Percentiles rank a stretch among this genome's conserved stretches.
phyloP scores from a whole-genome alignment of 1,284 basidiomycete species.

The Rhodotorula sp. region DNA sequence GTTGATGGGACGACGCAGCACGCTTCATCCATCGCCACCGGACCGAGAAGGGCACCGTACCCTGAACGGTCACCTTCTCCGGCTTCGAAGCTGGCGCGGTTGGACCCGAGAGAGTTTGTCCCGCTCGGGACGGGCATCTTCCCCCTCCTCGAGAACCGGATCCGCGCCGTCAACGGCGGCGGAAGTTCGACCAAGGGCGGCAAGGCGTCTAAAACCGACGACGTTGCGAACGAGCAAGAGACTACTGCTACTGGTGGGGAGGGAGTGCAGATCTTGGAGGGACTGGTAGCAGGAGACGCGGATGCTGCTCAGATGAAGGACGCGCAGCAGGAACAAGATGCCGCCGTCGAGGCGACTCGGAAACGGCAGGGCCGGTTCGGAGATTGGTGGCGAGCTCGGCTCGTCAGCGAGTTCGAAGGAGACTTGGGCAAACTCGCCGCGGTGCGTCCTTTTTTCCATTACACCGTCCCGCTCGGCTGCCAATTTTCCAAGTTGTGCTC shows the following conservation, averaged over 20 bases:
- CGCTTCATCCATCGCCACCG: too few relatives aligned
- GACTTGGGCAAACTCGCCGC: constrained; percentile 37
- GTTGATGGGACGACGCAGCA: too few relatives aligned
- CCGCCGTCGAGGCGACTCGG: background rate
- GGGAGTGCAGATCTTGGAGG: constrained; percentile 16
- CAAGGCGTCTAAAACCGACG: constrained; percentile 1
- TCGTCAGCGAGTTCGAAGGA: constrained; percentile 38
- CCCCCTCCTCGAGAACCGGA: constrained; percentile 26
- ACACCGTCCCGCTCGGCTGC: too few relatives aligned
- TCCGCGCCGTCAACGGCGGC: background rate
- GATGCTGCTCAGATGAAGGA: constrained; percentile 7
- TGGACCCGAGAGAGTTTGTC: constrained; percentile 31
- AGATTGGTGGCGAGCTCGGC: constrained; percentile 36
- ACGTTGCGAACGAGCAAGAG: background rate
- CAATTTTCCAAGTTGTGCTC: background rate
- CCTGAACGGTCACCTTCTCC: constrained; percentile 34
- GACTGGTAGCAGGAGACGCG: constrained; percentile 24
- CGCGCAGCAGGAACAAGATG: background rate
- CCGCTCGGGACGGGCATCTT: constrained; percentile 31
- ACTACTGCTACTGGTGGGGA: background rate
- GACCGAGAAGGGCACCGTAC: constrained; percentile 17
- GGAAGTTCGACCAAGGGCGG: background rate
- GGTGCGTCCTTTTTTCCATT: constrained; percentile 18
- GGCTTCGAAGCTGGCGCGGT: background rate
- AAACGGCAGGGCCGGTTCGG: constrained; percentile 30